These are phyloP conservation scores for Pseudopithomyces maydicus DNA, from an alignment of 2,329 filamentous ascomycete species.

Conservation along the genomic window DNA sequence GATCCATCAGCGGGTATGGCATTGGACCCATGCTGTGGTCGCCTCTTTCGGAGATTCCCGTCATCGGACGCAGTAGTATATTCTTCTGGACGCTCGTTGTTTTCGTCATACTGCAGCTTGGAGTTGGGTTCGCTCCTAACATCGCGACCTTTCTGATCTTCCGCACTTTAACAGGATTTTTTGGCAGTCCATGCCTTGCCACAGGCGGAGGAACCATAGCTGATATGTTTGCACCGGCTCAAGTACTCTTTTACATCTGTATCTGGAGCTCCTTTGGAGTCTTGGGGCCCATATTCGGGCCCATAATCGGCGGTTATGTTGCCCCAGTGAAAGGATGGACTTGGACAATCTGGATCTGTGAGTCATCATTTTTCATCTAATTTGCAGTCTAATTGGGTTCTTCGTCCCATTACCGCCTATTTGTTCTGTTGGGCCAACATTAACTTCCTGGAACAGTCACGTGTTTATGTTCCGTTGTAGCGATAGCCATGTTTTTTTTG, in stretches of 20 bases:
- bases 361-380: background rate
- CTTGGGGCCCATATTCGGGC: slow-evolving; percentile 31
- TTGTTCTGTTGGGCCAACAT: too few species aligned
- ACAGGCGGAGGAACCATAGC: slow-evolving; percentile 29
- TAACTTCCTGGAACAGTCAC: slow-evolving; percentile 2
- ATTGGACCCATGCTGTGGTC: slow-evolving; percentile 57
- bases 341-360: slow-evolving; percentile 27
- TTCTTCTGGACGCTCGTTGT: slow-evolving; percentile 62
- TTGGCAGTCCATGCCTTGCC: slow-evolving; percentile 29
- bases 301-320: slow-evolving; percentile 29
- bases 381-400: background rate
- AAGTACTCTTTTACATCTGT: slow-evolving; percentile 41
- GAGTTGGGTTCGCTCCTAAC: slow-evolving; percentile 63
- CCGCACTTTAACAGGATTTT: slow-evolving; percentile 31
- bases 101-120: slow-evolving; percentile 69
- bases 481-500: slow-evolving; percentile 15
- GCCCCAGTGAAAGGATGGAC: slow-evolving; percentile 26
- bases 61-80: slow-evolving; percentile 54
- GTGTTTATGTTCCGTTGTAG: slow-evolving; percentile 13
- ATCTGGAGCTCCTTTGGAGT: slow-evolving; percentile 42
- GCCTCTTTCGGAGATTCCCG: slow-evolving; percentile 59
- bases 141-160: slow-evolving; percentile 64
- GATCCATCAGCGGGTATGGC: slow-evolving; percentile 59
- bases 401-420: too few species aligned
- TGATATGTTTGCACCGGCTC: slow-evolving; percentile 36